phyloP scores from a whole-genome alignment of 2,329 filamentous ascomycete species.

The Penicillium sclerotiorum region DNA sequence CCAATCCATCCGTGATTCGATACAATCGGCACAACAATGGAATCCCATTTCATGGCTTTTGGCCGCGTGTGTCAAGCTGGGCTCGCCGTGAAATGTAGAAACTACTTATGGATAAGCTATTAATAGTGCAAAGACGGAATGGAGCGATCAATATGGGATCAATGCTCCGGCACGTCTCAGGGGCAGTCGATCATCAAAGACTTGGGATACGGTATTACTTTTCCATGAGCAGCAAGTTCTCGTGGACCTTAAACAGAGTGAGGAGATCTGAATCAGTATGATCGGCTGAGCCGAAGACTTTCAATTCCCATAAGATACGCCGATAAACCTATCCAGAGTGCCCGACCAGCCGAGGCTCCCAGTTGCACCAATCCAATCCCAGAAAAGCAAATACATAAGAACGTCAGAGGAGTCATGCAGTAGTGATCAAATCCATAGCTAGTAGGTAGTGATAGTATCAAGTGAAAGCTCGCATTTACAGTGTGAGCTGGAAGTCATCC shows the following conservation, averaged over 20 bases:
- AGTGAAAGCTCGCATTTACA: constrained; percentile 26
- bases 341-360: constrained; percentile 10
- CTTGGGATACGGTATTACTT: too few species aligned
- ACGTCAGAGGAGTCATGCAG: background rate
- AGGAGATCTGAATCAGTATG: constrained; percentile 29
- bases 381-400: constrained; percentile 14
- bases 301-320: constrained; percentile 23
- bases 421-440: background rate
- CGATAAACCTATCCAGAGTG: constrained; percentile 4
- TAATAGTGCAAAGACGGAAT: too few species aligned
- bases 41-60: too few species aligned
- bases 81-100: too few species aligned
- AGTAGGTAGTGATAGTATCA: background rate
- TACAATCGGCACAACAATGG: too few species aligned
- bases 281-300: constrained; percentile 21
- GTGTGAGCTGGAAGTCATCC: constrained; percentile 43
- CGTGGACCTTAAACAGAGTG: constrained; percentile 26
- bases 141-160: too few species aligned
- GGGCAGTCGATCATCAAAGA: too few species aligned
- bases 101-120: too few species aligned
- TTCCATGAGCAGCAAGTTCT: too few species aligned
- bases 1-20: too few species aligned
- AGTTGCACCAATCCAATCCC: constrained; percentile 9
- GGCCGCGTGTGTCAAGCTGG: too few species aligned
- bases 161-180: too few species aligned